A percentile compares a stretch with the other conserved stretches of the same genome.
phyloP scores from a whole-genome alignment of 768 basidiomycete species.

The Lenzites betulinus region DNA sequence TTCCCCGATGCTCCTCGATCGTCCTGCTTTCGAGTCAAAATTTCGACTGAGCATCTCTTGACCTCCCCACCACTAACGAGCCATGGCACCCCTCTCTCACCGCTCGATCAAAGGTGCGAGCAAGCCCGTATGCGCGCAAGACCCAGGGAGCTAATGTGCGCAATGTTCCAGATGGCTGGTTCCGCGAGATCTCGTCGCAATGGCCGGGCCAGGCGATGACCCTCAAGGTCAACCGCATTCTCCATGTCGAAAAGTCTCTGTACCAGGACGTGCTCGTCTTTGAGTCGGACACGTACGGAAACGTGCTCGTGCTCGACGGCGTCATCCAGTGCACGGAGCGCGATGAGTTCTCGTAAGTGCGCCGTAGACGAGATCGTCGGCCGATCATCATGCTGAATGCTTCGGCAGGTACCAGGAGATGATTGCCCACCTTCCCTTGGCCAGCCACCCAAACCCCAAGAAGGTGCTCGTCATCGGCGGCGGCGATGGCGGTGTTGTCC shows the following conservation, averaged over 20 bases:
- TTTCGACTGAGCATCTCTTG: conserved; percentile 18
- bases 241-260: conserved; percentile 90
- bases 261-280: conserved; percentile 99
- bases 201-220: conserved; percentile 99
- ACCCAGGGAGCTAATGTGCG: neutral
- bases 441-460: conserved; percentile 94
- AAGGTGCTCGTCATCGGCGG: conserved; percentile 97
- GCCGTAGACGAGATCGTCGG: neutral
- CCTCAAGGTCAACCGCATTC: conserved; percentile 91
- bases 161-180: conserved; percentile 78
- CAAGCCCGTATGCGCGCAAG: neutral
- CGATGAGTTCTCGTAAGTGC: conserved; percentile 93
- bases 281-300: conserved; percentile 94
- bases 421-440: conserved; percentile 97
- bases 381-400: conserved; percentile 2
- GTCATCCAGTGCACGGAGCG: conserved; percentile 97
- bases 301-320: conserved; percentile 93
- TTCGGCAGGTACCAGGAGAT: conserved; percentile 89
- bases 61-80: conserved; percentile 6
- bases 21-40: conserved; percentile 10
- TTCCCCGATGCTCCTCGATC: neutral
- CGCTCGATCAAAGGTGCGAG: conserved; percentile 37
- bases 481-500: conserved; percentile 97
- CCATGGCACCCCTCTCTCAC: conserved; percentile 42
- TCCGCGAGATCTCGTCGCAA: conserved; percentile 91